Base-by-base conservation (phyloP, 169 alveolate species). In the Cryptosporidium tyzzeri region DNA sequence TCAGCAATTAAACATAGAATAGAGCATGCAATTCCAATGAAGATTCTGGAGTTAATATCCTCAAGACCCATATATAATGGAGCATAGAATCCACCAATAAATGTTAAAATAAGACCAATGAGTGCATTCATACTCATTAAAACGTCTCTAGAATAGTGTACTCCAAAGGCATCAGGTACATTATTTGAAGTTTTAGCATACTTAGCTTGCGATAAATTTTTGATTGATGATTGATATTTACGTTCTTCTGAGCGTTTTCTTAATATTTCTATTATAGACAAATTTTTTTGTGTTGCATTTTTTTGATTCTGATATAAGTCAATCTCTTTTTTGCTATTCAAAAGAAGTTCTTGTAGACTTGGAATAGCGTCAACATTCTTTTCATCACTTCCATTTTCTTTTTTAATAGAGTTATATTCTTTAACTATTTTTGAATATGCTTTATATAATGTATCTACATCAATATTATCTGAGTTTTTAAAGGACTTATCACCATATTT, bases 211-310 rank as follows among this genome's bases (percentile, higher is more conserved):
- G 89, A 65, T 9, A 80, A 26, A 23, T 80, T 80, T 16, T 65
- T 80, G 41, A 80, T 80, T 14, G 65, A 62, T 9, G 48, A 62
- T 29, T 80, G 89, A 33, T 80, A 80, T 31, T 29, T 59, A 29
- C 89, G 61, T 65, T 80, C 89, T 65, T 80, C 89, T 18, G 89
- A 80, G 9, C 89, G 73, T 62, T 65, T 80, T 39, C 89, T 80
- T 39, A 80, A 39, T 21, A 62, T 80, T 65, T 80, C 89, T 4
- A 80, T 58, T 14, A 80, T 62, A 10, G 89, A 80, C 12, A 35
- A 9, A 37, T 62, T 80, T 4, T 61, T 35, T 53, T 37, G 41
- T 35, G 26, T 14, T 7, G 18, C 2, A 51, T 4, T 55, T 14
- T 29, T 35, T 33, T 53, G 29, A 48, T 16, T 55, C 67, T 55